Conservation (phyloP, 345 rosid species). For the Gynandropsis gynandra region DNA sequence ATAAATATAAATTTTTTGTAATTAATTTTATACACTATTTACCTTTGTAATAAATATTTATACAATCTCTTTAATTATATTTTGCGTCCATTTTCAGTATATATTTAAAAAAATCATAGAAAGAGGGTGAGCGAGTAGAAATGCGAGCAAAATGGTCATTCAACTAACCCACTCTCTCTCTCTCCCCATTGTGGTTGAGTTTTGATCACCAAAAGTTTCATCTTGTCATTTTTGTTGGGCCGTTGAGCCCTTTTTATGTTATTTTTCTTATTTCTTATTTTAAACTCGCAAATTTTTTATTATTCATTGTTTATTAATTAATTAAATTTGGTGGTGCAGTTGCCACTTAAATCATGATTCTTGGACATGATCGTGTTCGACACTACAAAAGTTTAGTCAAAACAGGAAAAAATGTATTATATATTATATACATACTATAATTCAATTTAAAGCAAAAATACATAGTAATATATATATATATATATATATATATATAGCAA, state of each 20-base stretch:
- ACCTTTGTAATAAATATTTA: too few relatives aligned
- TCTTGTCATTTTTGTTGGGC: constrained; percentile 17
- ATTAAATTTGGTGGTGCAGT: constrained; percentile 23
- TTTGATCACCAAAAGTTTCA: constrained; percentile 28
- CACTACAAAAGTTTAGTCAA: constrained; percentile 23
- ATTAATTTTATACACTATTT: too few relatives aligned
- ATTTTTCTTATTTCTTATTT: not conserved
- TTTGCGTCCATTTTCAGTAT: too few relatives aligned
- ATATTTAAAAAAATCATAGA: constrained; percentile 19
- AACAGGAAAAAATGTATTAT: not conserved
- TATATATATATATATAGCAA: too few relatives aligned
- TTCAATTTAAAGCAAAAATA: too few relatives aligned
- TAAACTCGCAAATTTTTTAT: too few relatives aligned
- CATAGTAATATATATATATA: too few relatives aligned
- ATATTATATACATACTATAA: too few relatives aligned
- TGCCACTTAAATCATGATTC: constrained; percentile 16
- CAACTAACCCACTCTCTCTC: constrained; percentile 33
- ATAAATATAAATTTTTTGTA: too few relatives aligned
- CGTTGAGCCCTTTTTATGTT: constrained; percentile 10
- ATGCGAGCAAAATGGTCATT: constrained; percentile 33
- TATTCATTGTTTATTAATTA: not conserved
- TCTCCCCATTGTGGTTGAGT: constrained; percentile 24
- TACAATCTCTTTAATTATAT: too few relatives aligned
- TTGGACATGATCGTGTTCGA: constrained; percentile 23
- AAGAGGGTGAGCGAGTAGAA: constrained; percentile 32